Percentiles rank a stretch among this genome's conserved stretches.
Evolutionary conservation across 2,329 filamentous ascomycete genomes (phyloP).

Genomic region (Aspergillus piperis): DNA sequence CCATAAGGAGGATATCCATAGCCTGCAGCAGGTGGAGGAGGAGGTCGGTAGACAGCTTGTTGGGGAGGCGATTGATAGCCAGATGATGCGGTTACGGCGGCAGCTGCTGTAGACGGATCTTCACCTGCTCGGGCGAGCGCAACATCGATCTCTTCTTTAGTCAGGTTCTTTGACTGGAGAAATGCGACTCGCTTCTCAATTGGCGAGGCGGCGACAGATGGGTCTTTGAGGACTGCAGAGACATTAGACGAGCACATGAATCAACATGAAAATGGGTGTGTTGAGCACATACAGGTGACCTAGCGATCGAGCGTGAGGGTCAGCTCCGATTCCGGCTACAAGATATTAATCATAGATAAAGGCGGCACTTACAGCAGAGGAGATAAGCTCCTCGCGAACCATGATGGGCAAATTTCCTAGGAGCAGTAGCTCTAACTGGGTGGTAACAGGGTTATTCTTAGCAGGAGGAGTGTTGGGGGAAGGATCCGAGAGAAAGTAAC

Average conservation of each 20-base stretch:
- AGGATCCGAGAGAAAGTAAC: constrained; percentile 15
- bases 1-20: constrained; percentile 56
- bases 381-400: constrained; percentile 90
- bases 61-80: constrained; percentile 48
- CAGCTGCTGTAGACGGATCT: constrained; percentile 50
- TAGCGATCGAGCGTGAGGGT: constrained; percentile 29
- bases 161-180: constrained; percentile 93
- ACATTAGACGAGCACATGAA: constrained; percentile 19
- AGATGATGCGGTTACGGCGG: constrained; percentile 51
- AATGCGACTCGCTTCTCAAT: constrained; percentile 91
- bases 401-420: constrained; percentile 56
- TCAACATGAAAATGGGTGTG: constrained; percentile 2
- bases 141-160: constrained; percentile 87
- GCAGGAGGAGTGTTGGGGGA: constrained; percentile 5
- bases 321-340: constrained; percentile 32
- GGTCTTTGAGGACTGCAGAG: constrained; percentile 80
- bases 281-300: constrained; percentile 53
- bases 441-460: neutral
- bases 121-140: constrained; percentile 76
- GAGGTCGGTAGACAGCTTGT: constrained; percentile 41
- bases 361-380: constrained; percentile 67
- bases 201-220: constrained; percentile 84
- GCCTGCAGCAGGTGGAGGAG: constrained; percentile 44
- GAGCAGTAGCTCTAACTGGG: constrained; percentile 8
- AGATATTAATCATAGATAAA: constrained; percentile 25